phyloP scores from a whole-genome alignment of 2,329 filamentous ascomycete species.

The Uncinocarpus reesii region DNA sequence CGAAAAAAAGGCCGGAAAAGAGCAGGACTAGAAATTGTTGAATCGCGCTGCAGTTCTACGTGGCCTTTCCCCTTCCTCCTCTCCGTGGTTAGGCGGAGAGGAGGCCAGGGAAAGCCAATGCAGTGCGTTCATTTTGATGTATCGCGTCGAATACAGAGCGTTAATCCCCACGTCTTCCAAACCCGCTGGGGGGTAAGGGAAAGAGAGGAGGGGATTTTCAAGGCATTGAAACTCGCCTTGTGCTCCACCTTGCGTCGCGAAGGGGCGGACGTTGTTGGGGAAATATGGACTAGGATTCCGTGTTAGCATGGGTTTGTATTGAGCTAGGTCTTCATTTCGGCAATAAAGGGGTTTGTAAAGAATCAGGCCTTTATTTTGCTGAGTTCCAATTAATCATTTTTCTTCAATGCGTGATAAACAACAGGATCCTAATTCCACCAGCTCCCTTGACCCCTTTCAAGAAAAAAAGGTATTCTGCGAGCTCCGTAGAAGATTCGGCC shows the following conservation, averaged over 20 bases:
- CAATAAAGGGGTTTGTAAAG: too few relatives aligned
- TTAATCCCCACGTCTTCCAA: constrained; percentile 2
- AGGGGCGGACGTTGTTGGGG: not conserved
- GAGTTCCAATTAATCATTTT: too few relatives aligned
- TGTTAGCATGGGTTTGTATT: not conserved
- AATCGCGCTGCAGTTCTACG: not conserved
- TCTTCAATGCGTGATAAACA: not conserved
- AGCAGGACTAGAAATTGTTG: not conserved
- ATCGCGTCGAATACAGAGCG: constrained; percentile 32
- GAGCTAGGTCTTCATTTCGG: not conserved
- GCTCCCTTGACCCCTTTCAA: not conserved
- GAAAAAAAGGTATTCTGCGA: constrained; percentile 23
- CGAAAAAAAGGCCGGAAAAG: not conserved
- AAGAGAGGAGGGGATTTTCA: constrained; percentile 15
- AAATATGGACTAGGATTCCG: not conserved
- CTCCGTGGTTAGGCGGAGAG: not conserved
- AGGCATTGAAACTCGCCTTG: constrained; percentile 29
- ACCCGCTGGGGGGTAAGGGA: not conserved
- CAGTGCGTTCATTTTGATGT: constrained; percentile 20
- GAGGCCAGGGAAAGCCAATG: not conserved
- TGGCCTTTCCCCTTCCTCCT: not conserved
- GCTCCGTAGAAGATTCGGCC: constrained; percentile 26
- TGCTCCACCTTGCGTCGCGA: constrained; percentile 31
- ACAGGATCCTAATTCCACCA: not conserved
- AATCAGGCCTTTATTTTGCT: too few relatives aligned